These are phyloP conservation scores for Fusarium compactum DNA, from an alignment of 2,329 filamentous ascomycete species.

Conservation along the genomic window DNA sequence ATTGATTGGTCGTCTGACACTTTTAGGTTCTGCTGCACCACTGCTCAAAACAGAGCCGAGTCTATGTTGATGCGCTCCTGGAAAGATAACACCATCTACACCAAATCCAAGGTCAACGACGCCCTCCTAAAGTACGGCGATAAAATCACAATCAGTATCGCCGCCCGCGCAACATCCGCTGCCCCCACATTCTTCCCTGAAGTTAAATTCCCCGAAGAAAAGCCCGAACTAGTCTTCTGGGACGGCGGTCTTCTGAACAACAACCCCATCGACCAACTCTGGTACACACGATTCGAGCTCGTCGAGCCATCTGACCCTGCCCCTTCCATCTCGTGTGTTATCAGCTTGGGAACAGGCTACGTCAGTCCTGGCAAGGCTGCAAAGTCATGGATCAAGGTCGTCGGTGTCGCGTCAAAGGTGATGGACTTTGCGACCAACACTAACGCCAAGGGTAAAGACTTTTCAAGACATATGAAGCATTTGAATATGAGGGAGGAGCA, in stretches of 20 bases:
- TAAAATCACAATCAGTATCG: constrained; percentile 38
- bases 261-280: constrained; percentile 38
- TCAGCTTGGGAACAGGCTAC: constrained; percentile 35
- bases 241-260: constrained; percentile 40
- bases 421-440: constrained; percentile 42
- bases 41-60: constrained; percentile 35
- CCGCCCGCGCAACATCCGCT: constrained; percentile 34
- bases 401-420: constrained; percentile 22
- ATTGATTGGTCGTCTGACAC: neutral
- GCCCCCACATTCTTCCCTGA: constrained; percentile 38
- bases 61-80: constrained; percentile 32
- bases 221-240: constrained; percentile 27
- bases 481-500: constrained; percentile 19
- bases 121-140: constrained; percentile 7
- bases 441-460: constrained; percentile 39
- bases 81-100: constrained; percentile 13
- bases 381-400: constrained; percentile 27
- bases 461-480: constrained; percentile 27
- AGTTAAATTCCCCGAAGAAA: constrained; percentile 16
- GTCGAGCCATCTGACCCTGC: constrained; percentile 8
- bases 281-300: constrained; percentile 39
- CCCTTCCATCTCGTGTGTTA: constrained; percentile 19
- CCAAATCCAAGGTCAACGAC: constrained; percentile 31
- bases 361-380: neutral
- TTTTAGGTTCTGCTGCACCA: constrained; percentile 15